These are phyloP conservation scores for Ceratocystis ficicola DNA, from an alignment of 2,329 filamentous ascomycete genomes.

Conservation along the genomic window DNA sequence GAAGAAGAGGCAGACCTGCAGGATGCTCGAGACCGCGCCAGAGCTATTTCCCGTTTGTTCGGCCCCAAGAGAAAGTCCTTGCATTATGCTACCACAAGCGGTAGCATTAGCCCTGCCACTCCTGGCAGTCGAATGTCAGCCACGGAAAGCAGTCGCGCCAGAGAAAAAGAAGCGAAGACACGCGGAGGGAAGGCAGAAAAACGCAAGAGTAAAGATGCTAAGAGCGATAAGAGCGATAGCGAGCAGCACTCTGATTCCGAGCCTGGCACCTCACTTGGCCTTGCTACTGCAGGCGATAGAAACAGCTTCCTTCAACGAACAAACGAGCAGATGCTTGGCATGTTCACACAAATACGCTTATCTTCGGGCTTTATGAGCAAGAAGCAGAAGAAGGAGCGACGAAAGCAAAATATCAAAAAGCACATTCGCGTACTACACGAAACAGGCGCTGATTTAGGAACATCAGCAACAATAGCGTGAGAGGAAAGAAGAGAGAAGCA, in stretches of 20 bases:
- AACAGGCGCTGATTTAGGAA: slow-evolving; percentile 11
- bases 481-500: neutral
- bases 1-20: neutral
- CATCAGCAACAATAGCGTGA: neutral
- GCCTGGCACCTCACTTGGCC: neutral
- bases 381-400: slow-evolving; percentile 28
- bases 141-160: neutral
- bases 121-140: neutral
- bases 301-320: slow-evolving; percentile 14
- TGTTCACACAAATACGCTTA: slow-evolving; percentile 16
- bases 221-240: neutral
- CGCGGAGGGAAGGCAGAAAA: neutral
- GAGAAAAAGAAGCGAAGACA: neutral
- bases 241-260: neutral
- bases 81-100: neutral
- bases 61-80: slow-evolving; percentile 12
- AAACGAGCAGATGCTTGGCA: slow-evolving; percentile 17
- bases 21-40: slow-evolving; percentile 2
- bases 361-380: slow-evolving; percentile 18
- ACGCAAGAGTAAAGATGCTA: neutral
- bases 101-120: neutral
- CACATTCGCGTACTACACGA: slow-evolving; percentile 31
- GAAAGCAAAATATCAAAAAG: slow-evolving; percentile 30
- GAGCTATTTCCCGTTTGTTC: slow-evolving; percentile 17
- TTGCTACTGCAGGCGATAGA: neutral